Percentiles rank a stretch among this genome's conserved stretches.
phyloP scores from a whole-genome alignment of 1,139 yeast genomes.

The Taphrina pruni region DNA sequence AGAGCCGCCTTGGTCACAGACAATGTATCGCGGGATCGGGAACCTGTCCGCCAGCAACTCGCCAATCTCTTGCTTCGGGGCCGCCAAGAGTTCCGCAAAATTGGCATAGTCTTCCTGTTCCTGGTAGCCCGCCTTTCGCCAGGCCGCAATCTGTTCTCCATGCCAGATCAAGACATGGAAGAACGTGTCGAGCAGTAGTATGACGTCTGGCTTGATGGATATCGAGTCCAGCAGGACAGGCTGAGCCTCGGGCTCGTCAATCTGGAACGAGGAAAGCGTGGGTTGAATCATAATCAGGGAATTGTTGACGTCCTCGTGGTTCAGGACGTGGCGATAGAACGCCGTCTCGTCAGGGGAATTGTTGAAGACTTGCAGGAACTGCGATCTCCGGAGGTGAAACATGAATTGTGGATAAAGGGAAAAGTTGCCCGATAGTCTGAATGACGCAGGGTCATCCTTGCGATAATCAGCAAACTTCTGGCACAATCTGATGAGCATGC shows the following conservation, averaged over 20 bases:
- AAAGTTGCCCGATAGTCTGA: slow-evolving; percentile 77
- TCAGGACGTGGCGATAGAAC: slow-evolving; percentile 88
- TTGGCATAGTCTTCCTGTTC: slow-evolving; percentile 87
- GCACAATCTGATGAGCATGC: slow-evolving; percentile 81
- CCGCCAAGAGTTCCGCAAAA: slow-evolving; percentile 82
- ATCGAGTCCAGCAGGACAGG: slow-evolving; percentile 95
- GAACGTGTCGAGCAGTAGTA: slow-evolving; percentile 87
- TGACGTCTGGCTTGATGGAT: slow-evolving; percentile 86
- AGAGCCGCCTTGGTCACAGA: slow-evolving; percentile 96
- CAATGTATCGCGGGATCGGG: slow-evolving; percentile 95
- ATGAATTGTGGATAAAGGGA: slow-evolving; percentile 94
- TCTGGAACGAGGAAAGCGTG: slow-evolving; percentile 82
- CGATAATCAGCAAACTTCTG: slow-evolving; percentile 85
- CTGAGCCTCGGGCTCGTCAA: slow-evolving; percentile 72
- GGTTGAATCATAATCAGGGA: slow-evolving; percentile 98
- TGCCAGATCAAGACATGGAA: slow-evolving; percentile 95
- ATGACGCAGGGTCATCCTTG: slow-evolving; percentile 75
- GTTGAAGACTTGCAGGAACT: slow-evolving; percentile 93
- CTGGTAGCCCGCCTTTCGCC: slow-evolving; percentile 96
- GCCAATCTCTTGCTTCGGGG: slow-evolving; percentile 91
- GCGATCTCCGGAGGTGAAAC: slow-evolving; percentile 94
- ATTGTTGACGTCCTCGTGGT: slow-evolving; percentile 88
- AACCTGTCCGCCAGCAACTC: slow-evolving; percentile 88
- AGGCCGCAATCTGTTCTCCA: slow-evolving; percentile 91
- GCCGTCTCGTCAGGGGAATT: slow-evolving; percentile 99